Conservation (phyloP, 257 asterid genomes). For the Verbena officinalis region DNA sequence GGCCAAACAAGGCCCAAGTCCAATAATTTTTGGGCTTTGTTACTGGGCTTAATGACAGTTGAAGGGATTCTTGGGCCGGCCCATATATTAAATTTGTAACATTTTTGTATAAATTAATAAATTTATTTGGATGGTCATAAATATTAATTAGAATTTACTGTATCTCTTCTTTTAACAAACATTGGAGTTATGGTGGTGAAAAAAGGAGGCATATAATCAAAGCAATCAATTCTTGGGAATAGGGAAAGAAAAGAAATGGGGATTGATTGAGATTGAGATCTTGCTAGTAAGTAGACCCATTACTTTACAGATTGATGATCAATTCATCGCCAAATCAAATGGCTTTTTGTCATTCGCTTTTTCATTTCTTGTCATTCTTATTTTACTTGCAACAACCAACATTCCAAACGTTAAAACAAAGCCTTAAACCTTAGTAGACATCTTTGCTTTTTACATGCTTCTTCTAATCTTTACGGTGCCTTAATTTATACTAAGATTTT, state of each 20-base stretch:
- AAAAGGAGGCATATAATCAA: slow-evolving; percentile 21
- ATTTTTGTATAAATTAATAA: too few relatives aligned
- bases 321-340: not conserved
- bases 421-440: not conserved
- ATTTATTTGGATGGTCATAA: too few relatives aligned
- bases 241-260: slow-evolving; percentile 16
- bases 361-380: slow-evolving; percentile 6
- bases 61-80: too few relatives aligned
- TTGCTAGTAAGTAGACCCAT: not conserved
- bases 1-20: slow-evolving; percentile 5
- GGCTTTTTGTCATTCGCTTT: slow-evolving; percentile 2
- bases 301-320: slow-evolving; percentile 18
- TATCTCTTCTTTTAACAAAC: not conserved
- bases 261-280: slow-evolving; percentile 14
- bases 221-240: slow-evolving; percentile 19
- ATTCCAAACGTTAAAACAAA: slow-evolving; percentile 14
- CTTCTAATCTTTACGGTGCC: slow-evolving; percentile 2
- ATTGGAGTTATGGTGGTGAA: not conserved
- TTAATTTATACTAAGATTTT: slow-evolving; percentile 1
- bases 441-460: slow-evolving; percentile 14
- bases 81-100: too few relatives aligned
- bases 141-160: too few relatives aligned
- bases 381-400: slow-evolving; percentile 11
- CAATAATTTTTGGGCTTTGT: too few relatives aligned
- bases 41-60: too few relatives aligned